Conservation (phyloP, 257 asterid species). For the Paraleonurus japonicus region DNA sequence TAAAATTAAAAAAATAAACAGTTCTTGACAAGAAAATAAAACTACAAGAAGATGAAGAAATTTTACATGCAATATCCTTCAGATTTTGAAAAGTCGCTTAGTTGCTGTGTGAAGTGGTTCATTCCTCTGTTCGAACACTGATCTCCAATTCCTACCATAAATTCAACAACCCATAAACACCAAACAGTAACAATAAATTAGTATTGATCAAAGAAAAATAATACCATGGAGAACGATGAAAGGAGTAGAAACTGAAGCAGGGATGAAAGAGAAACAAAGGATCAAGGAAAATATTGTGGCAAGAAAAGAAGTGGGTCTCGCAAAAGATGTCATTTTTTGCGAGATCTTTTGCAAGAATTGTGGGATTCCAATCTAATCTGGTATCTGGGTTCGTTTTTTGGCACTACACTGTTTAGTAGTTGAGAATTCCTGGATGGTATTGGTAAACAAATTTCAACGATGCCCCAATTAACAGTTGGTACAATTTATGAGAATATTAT, state of each 20-base stretch:
- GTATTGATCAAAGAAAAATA: neutral
- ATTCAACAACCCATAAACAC: constrained; percentile 17
- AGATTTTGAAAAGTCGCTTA: constrained; percentile 60
- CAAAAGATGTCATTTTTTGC: constrained; percentile 17
- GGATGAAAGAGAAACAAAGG: constrained; percentile 34
- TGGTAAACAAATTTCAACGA: constrained; percentile 12
- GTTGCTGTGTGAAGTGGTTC: constrained; percentile 68
- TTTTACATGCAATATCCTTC: constrained; percentile 74
- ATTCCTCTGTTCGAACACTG: constrained; percentile 81
- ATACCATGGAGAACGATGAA: constrained; percentile 92
- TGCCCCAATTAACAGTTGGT: too few species aligned
- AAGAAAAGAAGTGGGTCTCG: constrained; percentile 27
- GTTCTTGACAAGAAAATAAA: neutral
- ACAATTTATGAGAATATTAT: too few species aligned
- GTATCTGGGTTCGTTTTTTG: neutral
- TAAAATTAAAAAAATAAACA: too few species aligned
- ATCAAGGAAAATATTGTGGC: constrained; percentile 20
- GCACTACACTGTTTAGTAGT: neutral
- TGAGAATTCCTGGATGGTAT: neutral
- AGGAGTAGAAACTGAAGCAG: constrained; percentile 52
- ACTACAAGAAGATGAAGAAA: neutral
- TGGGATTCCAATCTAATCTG: constrained; percentile 24
- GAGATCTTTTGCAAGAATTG: constrained; percentile 31
- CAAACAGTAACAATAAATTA: neutral
- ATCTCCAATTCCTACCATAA: constrained; percentile 75